Conservation (phyloP, 768 basidiomycete genomes). For the Russula virescens region DNA sequence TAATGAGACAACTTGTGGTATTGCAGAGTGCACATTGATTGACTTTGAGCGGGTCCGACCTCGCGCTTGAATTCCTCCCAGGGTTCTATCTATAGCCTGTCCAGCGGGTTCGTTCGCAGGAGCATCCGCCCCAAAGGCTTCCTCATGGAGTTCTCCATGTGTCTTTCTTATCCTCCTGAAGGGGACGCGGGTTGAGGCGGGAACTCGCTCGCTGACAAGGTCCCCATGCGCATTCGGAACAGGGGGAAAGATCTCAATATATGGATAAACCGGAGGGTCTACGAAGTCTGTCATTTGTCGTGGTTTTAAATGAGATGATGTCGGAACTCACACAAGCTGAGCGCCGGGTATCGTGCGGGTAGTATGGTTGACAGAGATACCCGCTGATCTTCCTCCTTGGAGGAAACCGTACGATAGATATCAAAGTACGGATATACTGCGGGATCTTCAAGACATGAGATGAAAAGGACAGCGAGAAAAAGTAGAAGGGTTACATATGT, state of each 20-base stretch:
- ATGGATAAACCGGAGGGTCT: slow-evolving; percentile 29
- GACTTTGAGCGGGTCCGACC: slow-evolving; percentile 26
- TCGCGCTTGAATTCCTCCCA: background rate
- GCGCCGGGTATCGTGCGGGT: slow-evolving; percentile 25
- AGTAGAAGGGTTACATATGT: slow-evolving; percentile 7
- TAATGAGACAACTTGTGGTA: slow-evolving; percentile 14
- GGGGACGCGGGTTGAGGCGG: background rate
- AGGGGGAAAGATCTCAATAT: slow-evolving; percentile 26
- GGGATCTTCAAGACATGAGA: slow-evolving; percentile 4
- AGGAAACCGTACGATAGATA: slow-evolving; percentile 23
- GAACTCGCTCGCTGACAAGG: background rate
- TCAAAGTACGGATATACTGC: slow-evolving; percentile 28
- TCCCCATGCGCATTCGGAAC: background rate
- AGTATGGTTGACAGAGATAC: background rate
- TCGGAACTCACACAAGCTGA: slow-evolving; percentile 27
- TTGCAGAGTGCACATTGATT: slow-evolving; percentile 12
- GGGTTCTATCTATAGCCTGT: background rate
- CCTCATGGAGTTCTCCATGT: slow-evolving; percentile 14
- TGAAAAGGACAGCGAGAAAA: background rate
- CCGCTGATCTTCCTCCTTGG: background rate
- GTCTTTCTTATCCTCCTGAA: background rate
- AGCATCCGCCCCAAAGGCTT: background rate
- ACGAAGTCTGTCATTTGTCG: background rate
- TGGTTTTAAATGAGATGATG: background rate
- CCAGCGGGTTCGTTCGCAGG: background rate